Conservation (phyloP, 169 alveolate genomes). For the Cyclospora cayetanensis region DNA sequence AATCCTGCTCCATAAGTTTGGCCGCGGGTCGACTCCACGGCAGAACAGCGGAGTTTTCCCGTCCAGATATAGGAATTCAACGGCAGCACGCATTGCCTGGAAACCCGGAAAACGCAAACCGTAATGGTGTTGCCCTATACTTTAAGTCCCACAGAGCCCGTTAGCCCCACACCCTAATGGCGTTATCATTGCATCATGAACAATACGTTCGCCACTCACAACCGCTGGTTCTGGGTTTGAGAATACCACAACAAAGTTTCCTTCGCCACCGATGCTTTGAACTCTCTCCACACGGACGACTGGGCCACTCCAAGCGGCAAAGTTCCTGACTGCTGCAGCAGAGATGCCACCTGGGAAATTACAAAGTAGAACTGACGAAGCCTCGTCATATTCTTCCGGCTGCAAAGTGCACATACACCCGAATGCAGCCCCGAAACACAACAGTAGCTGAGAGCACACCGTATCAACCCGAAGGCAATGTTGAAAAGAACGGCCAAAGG, state of each 20-base stretch:
- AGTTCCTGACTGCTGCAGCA: conserved; percentile 68
- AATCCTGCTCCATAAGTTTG: not conserved
- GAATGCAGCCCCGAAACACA: too few species aligned
- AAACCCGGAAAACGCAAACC: not conserved
- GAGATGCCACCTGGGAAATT: conserved; percentile 77
- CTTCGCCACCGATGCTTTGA: conserved; percentile 74
- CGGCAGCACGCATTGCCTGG: not conserved
- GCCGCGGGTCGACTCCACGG: not conserved
- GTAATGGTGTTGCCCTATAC: too few species aligned
- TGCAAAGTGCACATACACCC: too few species aligned
- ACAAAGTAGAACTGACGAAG: conserved; percentile 74
- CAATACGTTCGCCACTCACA: not conserved
- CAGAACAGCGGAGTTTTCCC: conserved; percentile 20
- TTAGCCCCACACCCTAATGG: not conserved
- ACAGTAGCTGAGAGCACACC: too few species aligned
- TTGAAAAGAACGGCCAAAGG: too few species aligned
- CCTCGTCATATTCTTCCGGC: conserved; percentile 68
- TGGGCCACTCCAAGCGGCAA: conserved; percentile 78
- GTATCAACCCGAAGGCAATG: too few species aligned
- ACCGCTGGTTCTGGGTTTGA: conserved; percentile 75
- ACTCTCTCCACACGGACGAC: conserved; percentile 77
- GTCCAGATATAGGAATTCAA: not conserved
- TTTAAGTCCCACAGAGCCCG: not conserved
- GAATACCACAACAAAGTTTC: conserved; percentile 76
- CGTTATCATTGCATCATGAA: not conserved